Conservation (phyloP, 1,284 basidiomycete genomes). For the Trichosporon sp. region DNA sequence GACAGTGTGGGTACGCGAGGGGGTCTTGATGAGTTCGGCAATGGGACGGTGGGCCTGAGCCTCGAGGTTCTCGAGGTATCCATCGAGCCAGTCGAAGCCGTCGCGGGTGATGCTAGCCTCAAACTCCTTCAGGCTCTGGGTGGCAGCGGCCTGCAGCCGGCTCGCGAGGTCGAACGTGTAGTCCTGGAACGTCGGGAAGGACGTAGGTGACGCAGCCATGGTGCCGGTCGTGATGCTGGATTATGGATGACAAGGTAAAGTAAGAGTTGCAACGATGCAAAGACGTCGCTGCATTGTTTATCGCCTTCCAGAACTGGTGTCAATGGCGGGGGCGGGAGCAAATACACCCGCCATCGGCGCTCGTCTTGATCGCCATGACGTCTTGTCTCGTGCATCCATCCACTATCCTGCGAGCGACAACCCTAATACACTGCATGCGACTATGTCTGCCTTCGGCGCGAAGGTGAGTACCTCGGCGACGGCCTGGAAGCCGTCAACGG, state of each 20-base stretch:
- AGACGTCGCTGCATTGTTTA: conserved; percentile 2
- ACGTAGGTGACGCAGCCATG: conserved; percentile 22
- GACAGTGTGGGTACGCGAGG: conserved; percentile 51
- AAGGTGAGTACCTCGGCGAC: conserved; percentile 35
- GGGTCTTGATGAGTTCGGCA: conserved; percentile 55
- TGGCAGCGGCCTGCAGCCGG: conserved; percentile 42
- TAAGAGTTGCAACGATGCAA: background rate
- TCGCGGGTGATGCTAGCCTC: conserved; percentile 46
- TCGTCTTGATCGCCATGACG: background rate
- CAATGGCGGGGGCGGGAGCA: conserved; percentile 24
- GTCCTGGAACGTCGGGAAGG: conserved; percentile 37
- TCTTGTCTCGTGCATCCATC: background rate
- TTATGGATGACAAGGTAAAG: background rate
- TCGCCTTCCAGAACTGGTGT: background rate
- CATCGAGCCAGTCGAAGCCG: conserved; percentile 55
- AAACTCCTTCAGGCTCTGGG: conserved; percentile 41
- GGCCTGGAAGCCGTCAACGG: background rate
- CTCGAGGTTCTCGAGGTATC: conserved; percentile 50
- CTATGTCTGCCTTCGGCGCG: conserved; percentile 41
- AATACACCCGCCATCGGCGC: conserved; percentile 15
- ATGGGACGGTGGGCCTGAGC: conserved; percentile 39
- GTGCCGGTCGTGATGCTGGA: background rate
- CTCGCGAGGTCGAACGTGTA: conserved; percentile 45
- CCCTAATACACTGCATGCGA: conserved; percentile 12
- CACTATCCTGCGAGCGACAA: background rate